Evolutionary conservation across 495 filamentous ascomycete species (phyloP).

Genomic region (Penicillium coffeae): DNA sequence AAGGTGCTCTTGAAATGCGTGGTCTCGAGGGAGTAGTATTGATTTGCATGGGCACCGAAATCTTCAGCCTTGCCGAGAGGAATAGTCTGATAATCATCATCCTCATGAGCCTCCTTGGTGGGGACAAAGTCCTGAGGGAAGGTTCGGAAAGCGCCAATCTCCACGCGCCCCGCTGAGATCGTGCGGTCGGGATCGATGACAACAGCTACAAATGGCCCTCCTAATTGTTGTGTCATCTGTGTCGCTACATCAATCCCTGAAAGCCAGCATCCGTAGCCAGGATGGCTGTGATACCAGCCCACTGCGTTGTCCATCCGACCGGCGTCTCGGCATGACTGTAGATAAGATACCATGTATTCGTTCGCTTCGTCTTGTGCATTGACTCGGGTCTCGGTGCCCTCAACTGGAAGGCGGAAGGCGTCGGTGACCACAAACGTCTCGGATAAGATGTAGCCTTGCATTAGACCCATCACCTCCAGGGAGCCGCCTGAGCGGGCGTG

Average conservation of each 20-base stretch:
- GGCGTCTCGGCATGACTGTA: constrained; percentile 66
- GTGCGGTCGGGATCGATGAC: constrained; percentile 98
- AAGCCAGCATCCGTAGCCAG: constrained; percentile 98
- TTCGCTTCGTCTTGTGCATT: constrained; percentile 94
- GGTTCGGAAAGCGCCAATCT: constrained; percentile 95
- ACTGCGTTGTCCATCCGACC: constrained; percentile 86
- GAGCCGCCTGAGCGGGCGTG: constrained; percentile 90
- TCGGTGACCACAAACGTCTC: constrained; percentile 91
- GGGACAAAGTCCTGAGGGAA: constrained; percentile 73
- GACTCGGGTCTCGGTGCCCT: constrained; percentile 95
- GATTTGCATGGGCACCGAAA: constrained; percentile 85
- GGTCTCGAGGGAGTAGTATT: constrained; percentile 88
- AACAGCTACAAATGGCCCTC: constrained; percentile 90
- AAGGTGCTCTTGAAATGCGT: constrained; percentile 91
- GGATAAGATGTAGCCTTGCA: constrained; percentile 86
- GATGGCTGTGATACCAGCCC: constrained; percentile 98
- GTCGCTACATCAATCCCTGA: constrained; percentile 93
- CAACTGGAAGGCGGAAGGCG: constrained; percentile 89
- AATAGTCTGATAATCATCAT: constrained; percentile 59
- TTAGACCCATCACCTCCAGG: constrained; percentile 95
- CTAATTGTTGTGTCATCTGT: constrained; percentile 79
- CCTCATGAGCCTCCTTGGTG: constrained; percentile 41
- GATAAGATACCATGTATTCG: constrained; percentile 91
- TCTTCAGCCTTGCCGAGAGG: constrained; percentile 90
- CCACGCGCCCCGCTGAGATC: constrained; percentile 89